Evolutionary conservation across 352 stramenopile species (phyloP).

Genomic region (Globisporangium recalcitrans): DNA sequence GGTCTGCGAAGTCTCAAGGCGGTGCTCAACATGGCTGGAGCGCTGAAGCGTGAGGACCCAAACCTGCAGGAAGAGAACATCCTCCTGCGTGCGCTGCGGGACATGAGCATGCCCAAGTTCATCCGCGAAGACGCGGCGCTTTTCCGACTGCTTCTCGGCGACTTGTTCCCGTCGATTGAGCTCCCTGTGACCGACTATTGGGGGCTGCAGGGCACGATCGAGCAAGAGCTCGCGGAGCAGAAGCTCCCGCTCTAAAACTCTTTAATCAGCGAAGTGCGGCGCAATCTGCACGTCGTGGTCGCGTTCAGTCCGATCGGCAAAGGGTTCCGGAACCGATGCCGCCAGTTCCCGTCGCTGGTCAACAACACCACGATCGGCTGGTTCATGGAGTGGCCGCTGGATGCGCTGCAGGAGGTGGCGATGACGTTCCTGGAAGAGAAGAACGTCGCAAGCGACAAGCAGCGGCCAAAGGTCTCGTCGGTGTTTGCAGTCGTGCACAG

Average conservation of each 20-base stretch:
- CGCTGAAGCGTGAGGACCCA: conserved; percentile 92
- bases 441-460: conserved; percentile 62
- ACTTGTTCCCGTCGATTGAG: conserved; percentile 88
- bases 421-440: conserved; percentile 92
- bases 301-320: conserved; percentile 91
- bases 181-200: conserved; percentile 89
- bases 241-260: conserved; percentile 90
- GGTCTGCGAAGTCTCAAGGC: conserved; percentile 77
- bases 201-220: conserved; percentile 85
- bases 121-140: conserved; percentile 90
- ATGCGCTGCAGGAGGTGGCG: conserved; percentile 90
- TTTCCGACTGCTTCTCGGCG: conserved; percentile 86
- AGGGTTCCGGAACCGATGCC: conserved; percentile 73
- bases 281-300: conserved; percentile 91
- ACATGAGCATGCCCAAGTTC: conserved; percentile 96
- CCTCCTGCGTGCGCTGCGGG: conserved; percentile 92
- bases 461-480: conserved; percentile 76
- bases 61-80: conserved; percentile 95
- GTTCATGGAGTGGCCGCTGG: conserved; percentile 90
- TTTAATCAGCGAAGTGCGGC: conserved; percentile 89
- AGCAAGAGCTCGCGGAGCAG: conserved; percentile 76
- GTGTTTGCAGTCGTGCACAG: conserved; percentile 90
- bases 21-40: conserved; percentile 82
- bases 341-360: conserved; percentile 91
- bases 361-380: conserved; percentile 94